A percentile compares a stretch with the other conserved stretches of the same genome.
These are phyloP conservation scores for Jamesozyma spencerorum DNA, from an alignment of 805 yeast genomes.

Conservation along the genomic window DNA sequence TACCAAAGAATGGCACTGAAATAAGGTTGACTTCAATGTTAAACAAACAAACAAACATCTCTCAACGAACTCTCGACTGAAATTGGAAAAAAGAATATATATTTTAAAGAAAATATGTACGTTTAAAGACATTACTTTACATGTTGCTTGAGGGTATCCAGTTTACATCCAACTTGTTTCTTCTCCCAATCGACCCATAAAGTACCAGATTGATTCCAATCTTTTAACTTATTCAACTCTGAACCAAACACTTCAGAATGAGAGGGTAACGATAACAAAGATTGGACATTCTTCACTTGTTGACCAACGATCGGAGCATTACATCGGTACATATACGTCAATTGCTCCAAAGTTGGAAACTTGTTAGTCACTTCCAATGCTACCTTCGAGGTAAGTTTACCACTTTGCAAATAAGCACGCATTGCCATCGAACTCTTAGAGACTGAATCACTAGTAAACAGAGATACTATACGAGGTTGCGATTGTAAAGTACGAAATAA, in stretches of 20 bases:
- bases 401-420: constrained; percentile 5
- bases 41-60: too few relatives aligned
- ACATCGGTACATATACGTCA: constrained; percentile 18
- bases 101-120: too few relatives aligned
- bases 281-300: constrained; percentile 14
- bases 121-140: background rate
- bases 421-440: constrained; percentile 7
- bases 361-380: constrained; percentile 17
- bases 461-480: constrained; percentile 38
- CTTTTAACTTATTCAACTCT: constrained; percentile 9
- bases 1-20: too few relatives aligned
- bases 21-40: too few relatives aligned
- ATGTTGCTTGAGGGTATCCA: background rate
- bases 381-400: constrained; percentile 9
- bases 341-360: constrained; percentile 27
- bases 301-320: too few relatives aligned
- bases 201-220: constrained; percentile 19
- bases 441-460: constrained; percentile 30
- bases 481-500: constrained; percentile 39
- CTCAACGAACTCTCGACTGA: too few relatives aligned
- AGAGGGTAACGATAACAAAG: constrained; percentile 9
- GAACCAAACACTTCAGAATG: constrained; percentile 17
- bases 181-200: constrained; percentile 32
- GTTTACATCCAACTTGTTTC: constrained; percentile 20
- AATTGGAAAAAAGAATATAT: too few relatives aligned